Evolutionary conservation across 106 monocot species (phyloP).

Genomic region (Phalaenopsis equestris): DNA sequence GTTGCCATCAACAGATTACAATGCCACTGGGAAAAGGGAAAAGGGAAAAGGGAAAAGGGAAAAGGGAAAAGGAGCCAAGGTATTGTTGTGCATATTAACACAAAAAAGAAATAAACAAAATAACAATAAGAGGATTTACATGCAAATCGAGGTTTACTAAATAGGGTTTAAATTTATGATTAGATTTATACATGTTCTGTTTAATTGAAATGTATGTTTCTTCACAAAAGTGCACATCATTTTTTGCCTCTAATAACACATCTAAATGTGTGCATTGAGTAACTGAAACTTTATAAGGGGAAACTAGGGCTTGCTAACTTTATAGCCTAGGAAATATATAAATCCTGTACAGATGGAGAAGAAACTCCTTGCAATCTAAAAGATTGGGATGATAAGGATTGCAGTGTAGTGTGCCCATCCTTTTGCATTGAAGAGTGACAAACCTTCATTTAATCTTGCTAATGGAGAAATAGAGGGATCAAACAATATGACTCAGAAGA

Average conservation of each 20-base stretch:
- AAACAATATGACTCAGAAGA: background rate
- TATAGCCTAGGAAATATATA: slow-evolving; percentile 96
- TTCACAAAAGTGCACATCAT: too few relatives aligned
- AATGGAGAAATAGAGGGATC: slow-evolving; percentile 37
- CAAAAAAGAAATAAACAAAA: too few relatives aligned
- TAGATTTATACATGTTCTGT: background rate
- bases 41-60: too few relatives aligned
- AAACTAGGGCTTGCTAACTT: slow-evolving; percentile 33
- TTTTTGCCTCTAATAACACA: too few relatives aligned
- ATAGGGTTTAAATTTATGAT: too few relatives aligned
- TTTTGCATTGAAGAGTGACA: slow-evolving; percentile 71
- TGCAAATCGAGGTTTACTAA: too few relatives aligned
- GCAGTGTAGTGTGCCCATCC: background rate
- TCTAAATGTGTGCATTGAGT: background rate
- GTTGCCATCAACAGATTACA: too few relatives aligned
- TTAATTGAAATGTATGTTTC: background rate
- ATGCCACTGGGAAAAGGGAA: too few relatives aligned
- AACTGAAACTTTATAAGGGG: background rate
- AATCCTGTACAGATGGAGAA: slow-evolving; percentile 98
- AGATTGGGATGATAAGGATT: slow-evolving; percentile 95
- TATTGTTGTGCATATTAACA: too few relatives aligned
- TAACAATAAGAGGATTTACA: too few relatives aligned
- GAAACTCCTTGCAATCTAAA: slow-evolving; percentile 98
- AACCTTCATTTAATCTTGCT: slow-evolving; percentile 94
- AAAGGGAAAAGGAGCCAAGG: too few relatives aligned